Evolutionary conservation across 2,329 filamentous ascomycete genomes (phyloP).

Genomic region (Colletotrichum scovillei): DNA sequence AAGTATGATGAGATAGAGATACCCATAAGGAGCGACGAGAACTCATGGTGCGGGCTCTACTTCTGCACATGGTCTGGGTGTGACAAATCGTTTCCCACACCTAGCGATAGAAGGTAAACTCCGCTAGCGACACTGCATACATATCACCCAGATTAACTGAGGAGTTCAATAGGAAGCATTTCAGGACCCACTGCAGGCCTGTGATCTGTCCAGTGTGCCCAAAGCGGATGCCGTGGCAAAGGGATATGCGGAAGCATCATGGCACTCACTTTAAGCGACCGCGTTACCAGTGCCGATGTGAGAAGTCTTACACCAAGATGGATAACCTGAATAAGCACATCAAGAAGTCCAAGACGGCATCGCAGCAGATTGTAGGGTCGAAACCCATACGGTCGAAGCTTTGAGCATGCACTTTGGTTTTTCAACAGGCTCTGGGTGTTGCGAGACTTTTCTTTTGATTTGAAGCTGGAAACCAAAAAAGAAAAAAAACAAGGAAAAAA

Average conservation of each 20-base stretch:
- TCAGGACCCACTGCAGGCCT: neutral
- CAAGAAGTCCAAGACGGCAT: neutral
- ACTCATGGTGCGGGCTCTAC: neutral
- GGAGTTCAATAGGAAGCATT: neutral
- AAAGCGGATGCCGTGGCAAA: neutral
- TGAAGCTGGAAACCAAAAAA: neutral
- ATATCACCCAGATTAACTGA: neutral
- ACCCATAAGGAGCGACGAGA: neutral
- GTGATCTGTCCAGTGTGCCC: neutral
- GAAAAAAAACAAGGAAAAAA: neutral
- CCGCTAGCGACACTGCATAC: too few relatives aligned
- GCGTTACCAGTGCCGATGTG: neutral
- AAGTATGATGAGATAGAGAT: neutral
- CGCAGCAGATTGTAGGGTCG: neutral
- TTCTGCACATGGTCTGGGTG: neutral
- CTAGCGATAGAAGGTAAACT: neutral
- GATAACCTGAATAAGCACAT: neutral
- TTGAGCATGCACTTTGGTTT: neutral
- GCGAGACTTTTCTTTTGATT: too few relatives aligned
- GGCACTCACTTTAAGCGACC: neutral
- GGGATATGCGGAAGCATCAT: constrained; percentile 3
- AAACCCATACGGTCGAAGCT: too few relatives aligned
- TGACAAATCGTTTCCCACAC: neutral
- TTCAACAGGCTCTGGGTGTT: too few relatives aligned
- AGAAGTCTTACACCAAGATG: neutral